A percentile compares a stretch with the other conserved stretches of the same genome.
phyloP scores from a whole-genome alignment of 495 filamentous ascomycete genomes.

The Venustampulla echinocandica region DNA sequence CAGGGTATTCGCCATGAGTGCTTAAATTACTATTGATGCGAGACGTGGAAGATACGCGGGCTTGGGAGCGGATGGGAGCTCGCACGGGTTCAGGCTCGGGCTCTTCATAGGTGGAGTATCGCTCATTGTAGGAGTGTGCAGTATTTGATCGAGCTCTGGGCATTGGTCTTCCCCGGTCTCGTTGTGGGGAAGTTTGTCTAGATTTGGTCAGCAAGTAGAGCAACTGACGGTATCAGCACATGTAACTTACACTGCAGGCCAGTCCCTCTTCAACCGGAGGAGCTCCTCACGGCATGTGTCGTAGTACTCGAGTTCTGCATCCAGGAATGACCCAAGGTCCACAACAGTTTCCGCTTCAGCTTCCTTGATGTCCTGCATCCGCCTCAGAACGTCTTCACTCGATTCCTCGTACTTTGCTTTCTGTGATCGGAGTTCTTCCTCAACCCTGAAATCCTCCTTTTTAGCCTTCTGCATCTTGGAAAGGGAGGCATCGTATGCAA shows the following conservation, averaged over 20 bases:
- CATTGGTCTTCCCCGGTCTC: conserved; percentile 24
- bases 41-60: conserved; percentile 16
- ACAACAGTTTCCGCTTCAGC: conserved; percentile 75
- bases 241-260: conserved; percentile 28
- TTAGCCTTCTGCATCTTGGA: conserved; percentile 92
- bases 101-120: conserved; percentile 33
- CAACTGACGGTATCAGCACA: neutral
- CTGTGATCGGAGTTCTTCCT: conserved; percentile 85
- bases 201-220: conserved; percentile 7
- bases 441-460: conserved; percentile 83
- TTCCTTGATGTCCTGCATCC: conserved; percentile 96
- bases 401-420: conserved; percentile 97
- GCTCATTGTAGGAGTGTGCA: conserved; percentile 34
- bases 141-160: conserved; percentile 39
- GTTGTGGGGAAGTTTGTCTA: conserved; percentile 15
- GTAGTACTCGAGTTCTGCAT: conserved; percentile 86
- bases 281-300: conserved; percentile 76
- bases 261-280: conserved; percentile 40
- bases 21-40: conserved; percentile 7
- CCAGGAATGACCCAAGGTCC: conserved; percentile 74
- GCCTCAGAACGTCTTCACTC: conserved; percentile 81
- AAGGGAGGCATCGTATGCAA: conserved; percentile 86
- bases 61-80: conserved; percentile 52
- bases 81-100: conserved; percentile 37
- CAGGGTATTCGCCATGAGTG: conserved; percentile 12